Percentiles rank a stretch among this genome's conserved stretches.
These are phyloP conservation scores for Cephalotrichum gorgonifer DNA, from an alignment of 2,329 filamentous ascomycete species.

Conservation along the genomic window DNA sequence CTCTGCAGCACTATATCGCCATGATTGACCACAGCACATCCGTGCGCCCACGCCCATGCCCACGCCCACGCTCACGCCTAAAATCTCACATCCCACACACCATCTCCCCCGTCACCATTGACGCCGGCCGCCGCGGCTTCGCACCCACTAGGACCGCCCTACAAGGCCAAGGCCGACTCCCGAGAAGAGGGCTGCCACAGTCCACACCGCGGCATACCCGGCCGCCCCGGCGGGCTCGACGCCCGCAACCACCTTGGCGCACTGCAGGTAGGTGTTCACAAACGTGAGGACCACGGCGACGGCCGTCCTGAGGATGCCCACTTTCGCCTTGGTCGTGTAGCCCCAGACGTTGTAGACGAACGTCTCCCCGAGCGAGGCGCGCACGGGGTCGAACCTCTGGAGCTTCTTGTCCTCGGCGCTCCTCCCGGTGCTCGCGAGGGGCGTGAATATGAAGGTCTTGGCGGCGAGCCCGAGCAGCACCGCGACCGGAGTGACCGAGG, in stretches of 20 bases:
- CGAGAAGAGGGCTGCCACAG: conserved; percentile 48
- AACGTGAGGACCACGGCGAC: conserved; percentile 47
- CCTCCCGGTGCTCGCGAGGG: conserved; percentile 44
- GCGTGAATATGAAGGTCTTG: conserved; percentile 68
- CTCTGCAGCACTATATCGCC: too few species aligned
- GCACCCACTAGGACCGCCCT: conserved; percentile 12
- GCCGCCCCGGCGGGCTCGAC: conserved; percentile 60
- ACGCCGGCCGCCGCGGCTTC: neutral
- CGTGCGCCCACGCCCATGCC: neutral
- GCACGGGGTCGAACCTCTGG: conserved; percentile 50
- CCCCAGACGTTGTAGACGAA: conserved; percentile 65
- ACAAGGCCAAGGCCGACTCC: conserved; percentile 45
- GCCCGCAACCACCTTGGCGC: conserved; percentile 56
- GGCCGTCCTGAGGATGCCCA: conserved; percentile 54
- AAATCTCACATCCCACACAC: neutral
- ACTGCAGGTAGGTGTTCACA: conserved; percentile 52
- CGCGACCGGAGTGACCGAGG: conserved; percentile 49
- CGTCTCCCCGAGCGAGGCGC: conserved; percentile 58
- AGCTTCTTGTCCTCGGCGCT: conserved; percentile 37
- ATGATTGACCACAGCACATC: neutral
- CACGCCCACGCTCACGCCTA: neutral
- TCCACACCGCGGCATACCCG: conserved; percentile 68
- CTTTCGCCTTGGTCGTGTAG: conserved; percentile 50
- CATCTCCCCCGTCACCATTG: neutral
- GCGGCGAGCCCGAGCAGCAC: conserved; percentile 57